Evolutionary conservation across 1,139 yeast genomes (phyloP), one percentile per base, ranked within the genome.

Genomic region (Diutina neorugosa): DNA sequence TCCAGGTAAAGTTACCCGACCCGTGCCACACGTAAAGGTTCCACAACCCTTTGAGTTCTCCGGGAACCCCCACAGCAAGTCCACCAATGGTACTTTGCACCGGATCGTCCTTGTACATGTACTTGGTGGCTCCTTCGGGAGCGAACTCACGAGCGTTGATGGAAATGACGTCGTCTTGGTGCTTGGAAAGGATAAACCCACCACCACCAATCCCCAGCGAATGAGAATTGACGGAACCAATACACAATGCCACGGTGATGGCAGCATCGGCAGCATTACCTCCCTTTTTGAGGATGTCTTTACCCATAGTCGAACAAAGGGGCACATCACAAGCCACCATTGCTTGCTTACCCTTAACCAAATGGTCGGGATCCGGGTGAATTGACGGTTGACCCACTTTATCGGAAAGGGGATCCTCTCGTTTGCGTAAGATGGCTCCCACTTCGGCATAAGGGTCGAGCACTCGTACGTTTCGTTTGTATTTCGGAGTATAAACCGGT

Each of bases 141-240:
- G 98, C 96, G 71, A 78, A 78, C 65, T 93, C 98, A 57, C 98
- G 71, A 46, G 95, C 95, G 68, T 93, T 96, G 47, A 90, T 81
- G 37, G 83, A 72, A 16, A 84, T 58, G 7, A 82, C 76, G 1
- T 74, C 73, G 6, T 74, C 60, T 31, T 68, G 65, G 46, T 61
- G 64, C 48, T 78, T 73, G 51, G 86, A 80, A 1, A 86, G 76
- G 51, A 87, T 84, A 62, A 78, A 88, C 0, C 86, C 87, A 9
- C 97, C 97, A 3, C 98, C 98, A 1, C 98, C 98, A 52, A 91
- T 81, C 0, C 98, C 98, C 3, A 94, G 82, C 52, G 91, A 84
- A 63, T 82, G 90, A 56, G 90, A 82, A 63, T 88, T 87, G 44
- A 88, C 69, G 55, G 88, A 76, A 1, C 98, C 98, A 44, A 93